Base-by-base conservation (phyloP, 345 rosid species). In the Stellera chamaejasme region DNA sequence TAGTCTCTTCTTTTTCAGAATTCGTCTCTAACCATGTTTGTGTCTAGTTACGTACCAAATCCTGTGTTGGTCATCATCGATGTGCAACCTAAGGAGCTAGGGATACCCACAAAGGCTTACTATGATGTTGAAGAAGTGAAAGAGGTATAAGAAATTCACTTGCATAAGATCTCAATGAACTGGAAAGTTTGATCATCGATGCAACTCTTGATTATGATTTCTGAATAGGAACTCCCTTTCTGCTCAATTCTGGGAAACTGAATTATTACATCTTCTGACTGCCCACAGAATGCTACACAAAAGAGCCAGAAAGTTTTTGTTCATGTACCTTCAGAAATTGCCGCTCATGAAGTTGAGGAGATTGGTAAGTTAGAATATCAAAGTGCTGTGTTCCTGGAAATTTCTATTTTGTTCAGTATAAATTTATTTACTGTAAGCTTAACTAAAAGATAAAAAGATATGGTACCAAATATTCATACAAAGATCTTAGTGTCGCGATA, bases 51-150 rank as follows among this genome's bases (percentile, higher is more conserved):
- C 69, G 96, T 87, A 13, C 90, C 79, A 36, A 91, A 87, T 67
- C 95, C 94, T 49, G 88, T 93, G 41, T 63, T 93, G 77, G 94
- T 93, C 63, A 92, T 86, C 15, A 86, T 92, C 72, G 97, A 86
- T 72, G 98, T 92, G 52, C 93, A 86, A 52, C 96, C 95, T 50
- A 72, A 73, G 76, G 98, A 88, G 69, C 78, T 84, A 26, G 98
- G 96, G 56, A 92, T 86, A 59, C 96, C 95, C 26, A 85, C 93
- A 11, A 88, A 88, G 61, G 93, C 94, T 13, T 82, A 92, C 73
- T 92, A 70, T 70, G 87, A 75, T 57, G 91, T 92, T 55, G 91
- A 92, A 73, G 92, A 85, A 69, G 88, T 85, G 26, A 85, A 82
- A 70, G 86, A 85, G 82, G 83, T 81, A 62, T 61, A 60, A 48